phyloP scores from a whole-genome alignment of 192 early-diverging fungal species.

The Podila horticola region DNA sequence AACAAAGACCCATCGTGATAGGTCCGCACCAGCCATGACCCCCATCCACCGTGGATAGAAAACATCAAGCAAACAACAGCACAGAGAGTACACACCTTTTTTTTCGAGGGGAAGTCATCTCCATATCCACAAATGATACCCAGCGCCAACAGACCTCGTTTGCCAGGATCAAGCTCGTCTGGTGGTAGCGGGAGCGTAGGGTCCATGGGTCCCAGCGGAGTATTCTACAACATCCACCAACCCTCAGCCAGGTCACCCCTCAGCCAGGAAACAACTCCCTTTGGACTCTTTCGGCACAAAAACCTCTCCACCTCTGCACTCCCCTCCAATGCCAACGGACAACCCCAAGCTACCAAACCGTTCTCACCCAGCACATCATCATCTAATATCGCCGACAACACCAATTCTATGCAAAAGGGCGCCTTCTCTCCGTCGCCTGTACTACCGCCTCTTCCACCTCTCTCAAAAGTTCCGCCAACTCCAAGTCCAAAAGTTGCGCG shows the following conservation, averaged over 20 bases:
- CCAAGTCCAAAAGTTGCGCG: slow-evolving; percentile 31
- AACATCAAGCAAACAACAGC: neutral
- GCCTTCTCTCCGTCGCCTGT: slow-evolving; percentile 21
- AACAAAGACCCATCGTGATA: neutral
- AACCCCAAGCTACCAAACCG: slow-evolving; percentile 20
- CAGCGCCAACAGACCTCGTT: slow-evolving; percentile 29
- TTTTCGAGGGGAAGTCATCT: neutral
- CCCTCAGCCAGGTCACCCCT: slow-evolving; percentile 46
- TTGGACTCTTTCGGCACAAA: slow-evolving; percentile 50
- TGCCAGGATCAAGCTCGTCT: slow-evolving; percentile 11
- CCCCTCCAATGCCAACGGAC: slow-evolving; percentile 11
- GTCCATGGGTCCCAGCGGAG: slow-evolving; percentile 7
- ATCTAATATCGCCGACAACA: slow-evolving; percentile 32
- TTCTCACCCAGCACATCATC: slow-evolving; percentile 44
- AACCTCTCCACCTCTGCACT: slow-evolving; percentile 48
- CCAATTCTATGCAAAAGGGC: slow-evolving; percentile 2
- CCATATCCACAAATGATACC: slow-evolving; percentile 26
- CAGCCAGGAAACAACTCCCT: slow-evolving; percentile 48
- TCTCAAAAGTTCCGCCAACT: slow-evolving; percentile 16
- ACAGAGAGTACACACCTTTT: neutral
- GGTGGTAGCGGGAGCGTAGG: slow-evolving; percentile 9
- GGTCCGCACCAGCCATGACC: slow-evolving; percentile 24
- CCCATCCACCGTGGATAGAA: slow-evolving; percentile 22
- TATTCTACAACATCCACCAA: slow-evolving; percentile 47
- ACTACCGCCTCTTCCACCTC: slow-evolving; percentile 31